Base-by-base conservation (phyloP, 2,329 filamentous ascomycete genomes). In the Coniochaeta sp. region DNA sequence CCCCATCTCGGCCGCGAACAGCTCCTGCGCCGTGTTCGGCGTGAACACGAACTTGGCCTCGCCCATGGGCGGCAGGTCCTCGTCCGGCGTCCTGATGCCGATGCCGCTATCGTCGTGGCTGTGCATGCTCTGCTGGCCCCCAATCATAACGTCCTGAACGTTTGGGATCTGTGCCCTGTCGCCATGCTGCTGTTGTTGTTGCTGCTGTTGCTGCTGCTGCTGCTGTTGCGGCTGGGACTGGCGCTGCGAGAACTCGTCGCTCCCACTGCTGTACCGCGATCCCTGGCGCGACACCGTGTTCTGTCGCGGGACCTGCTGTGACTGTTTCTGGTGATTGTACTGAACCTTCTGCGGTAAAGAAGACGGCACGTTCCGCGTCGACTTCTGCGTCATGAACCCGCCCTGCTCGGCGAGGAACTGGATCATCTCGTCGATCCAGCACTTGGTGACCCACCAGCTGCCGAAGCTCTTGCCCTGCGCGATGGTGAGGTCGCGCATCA, bases 371-470 rank as follows among this genome's bases (percentile, higher is more conserved):
- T 14, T 67, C 12, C 73, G 73, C 4, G 73, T 74, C 8, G 74
- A 74, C 64, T 77, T 83, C 61, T 81, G 81, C 65, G 81, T 80
- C 78, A 97, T 87, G 70, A 97, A 97, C 0, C 93, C 93, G 57
- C 93, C 93, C 67, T 93, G 88, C 68, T 96, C 91, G 0, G 91
- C 91, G 65, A 96, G 80, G 82, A 96, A 97, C 60, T 89, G 82
- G 57, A 92, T 86, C 90, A 96, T 96, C 75, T 98, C 93, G 69
- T 97, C 93, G 58, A 97, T 84, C 81, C 93, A 98, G 61, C 93
- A 93, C 72, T 97, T 96, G 3, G 92, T 92, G 61, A 97, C 90
- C 90, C 90, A 95, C 91, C 91, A 96, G 6, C 89, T 88, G n/a
- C 90, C 89, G 69, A 93, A 96, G 69, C 89, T 93, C 69, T 88